Base-by-base conservation (phyloP, 1,139 yeast species). In the Pichia terricola region DNA sequence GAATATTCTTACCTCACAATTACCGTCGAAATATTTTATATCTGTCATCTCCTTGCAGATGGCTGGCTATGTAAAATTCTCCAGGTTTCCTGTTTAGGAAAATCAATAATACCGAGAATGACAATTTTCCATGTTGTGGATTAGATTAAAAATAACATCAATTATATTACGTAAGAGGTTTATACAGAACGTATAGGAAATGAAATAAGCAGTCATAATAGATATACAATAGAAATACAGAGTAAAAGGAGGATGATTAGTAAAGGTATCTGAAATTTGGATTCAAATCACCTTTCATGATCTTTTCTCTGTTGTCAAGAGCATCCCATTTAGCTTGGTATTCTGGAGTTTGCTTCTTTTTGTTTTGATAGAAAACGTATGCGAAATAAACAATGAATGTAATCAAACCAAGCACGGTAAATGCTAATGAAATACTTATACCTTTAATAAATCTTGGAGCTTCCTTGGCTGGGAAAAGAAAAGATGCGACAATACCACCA, bases 401-500 rank as follows among this genome's bases (percentile, higher is more conserved):
- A 2, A 73, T 43, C 40, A 81, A 66, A 2, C 85, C 67, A 50
- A 83, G 65, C 2, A 68, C 65, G 30, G 79, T 79, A 40, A 77
- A 61, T 38, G 76, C 70, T 40, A 84, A 62, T 43, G 78, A 64
- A 27, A 70, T 66, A 39, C 66, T 57, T 45, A 81, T 66, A 42
- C 88, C 89, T 31, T 72, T 76, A 33, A 57, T 67, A 62, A 75
- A 81, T 32, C 61, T 65, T 25, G 87, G 87, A 33, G 83, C 73
- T 51, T 79, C 85, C 40, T 63, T 61, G 34, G 70, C 55, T 42
- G 78, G 67, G 66, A 77, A 81, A 28, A 79, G 65, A 56, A 71
- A 81, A 2, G 88, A 77, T 11, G 89, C 69, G 50, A 83, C 74
- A 57, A 83, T 83, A 56, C 91, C 94, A 50, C 94, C 94, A 57